A percentile compares a stretch with the other conserved stretches of the same genome.
Conservation (phyloP, 805 yeast species). For the Saturnispora saitoi region DNA sequence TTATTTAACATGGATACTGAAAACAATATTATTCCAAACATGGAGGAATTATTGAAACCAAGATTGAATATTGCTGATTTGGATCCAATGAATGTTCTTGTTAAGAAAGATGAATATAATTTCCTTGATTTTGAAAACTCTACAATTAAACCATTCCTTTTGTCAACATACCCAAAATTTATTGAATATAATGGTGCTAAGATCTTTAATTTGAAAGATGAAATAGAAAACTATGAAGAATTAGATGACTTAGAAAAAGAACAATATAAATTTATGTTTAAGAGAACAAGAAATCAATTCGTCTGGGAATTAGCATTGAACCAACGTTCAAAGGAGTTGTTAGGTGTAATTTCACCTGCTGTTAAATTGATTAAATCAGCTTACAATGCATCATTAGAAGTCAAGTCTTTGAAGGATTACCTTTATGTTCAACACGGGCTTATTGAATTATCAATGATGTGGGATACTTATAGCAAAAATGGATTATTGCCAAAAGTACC, state of each 20-base stretch:
- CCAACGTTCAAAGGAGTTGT: conserved; percentile 51
- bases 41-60: conserved; percentile 57
- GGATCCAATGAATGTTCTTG: conserved; percentile 80
- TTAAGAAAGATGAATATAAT: conserved; percentile 35
- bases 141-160: conserved; percentile 70
- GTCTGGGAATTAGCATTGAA: conserved; percentile 77
- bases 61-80: conserved; percentile 74
- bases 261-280: conserved; percentile 79
- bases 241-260: conserved; percentile 66
- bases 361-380: conserved; percentile 63
- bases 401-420: conserved; percentile 49
- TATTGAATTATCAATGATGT: conserved; percentile 55
- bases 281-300: conserved; percentile 85
- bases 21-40: conserved; percentile 45
- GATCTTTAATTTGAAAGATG: conserved; percentile 65
- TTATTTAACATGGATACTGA: conserved; percentile 48
- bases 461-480: conserved; percentile 58
- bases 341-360: conserved; percentile 77
- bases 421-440: conserved; percentile 59
- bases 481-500: conserved; percentile 39
- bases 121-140: conserved; percentile 82
- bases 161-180: conserved; percentile 73
- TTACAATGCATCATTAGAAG: conserved; percentile 50
- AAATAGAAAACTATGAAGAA: conserved; percentile 59
- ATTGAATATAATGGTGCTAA: conserved; percentile 85